Evolutionary conservation across 2,329 filamentous ascomycete species (phyloP).

Genomic region (Aureobasidium zeae): DNA sequence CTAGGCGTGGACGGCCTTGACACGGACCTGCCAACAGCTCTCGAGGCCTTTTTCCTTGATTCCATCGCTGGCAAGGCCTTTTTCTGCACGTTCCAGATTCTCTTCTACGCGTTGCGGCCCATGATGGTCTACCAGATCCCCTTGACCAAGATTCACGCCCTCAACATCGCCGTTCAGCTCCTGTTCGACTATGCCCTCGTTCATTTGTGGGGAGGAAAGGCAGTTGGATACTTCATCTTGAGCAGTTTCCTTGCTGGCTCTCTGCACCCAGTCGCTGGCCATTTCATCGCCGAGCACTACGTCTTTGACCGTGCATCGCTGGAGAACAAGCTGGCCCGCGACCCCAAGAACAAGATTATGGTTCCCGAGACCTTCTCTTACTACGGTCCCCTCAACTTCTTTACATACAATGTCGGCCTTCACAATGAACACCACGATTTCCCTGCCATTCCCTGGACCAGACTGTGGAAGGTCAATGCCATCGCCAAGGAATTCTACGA

Average conservation of each 20-base stretch:
- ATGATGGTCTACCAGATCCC: constrained; percentile 90
- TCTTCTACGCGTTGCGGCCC: constrained; percentile 94
- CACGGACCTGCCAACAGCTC: constrained; percentile 83
- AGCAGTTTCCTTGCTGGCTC: constrained; percentile 90
- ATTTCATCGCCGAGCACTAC: constrained; percentile 95
- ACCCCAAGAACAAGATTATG: constrained; percentile 35
- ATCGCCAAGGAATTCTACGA: constrained; percentile 89
- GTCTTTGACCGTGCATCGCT: constrained; percentile 43
- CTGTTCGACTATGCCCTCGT: constrained; percentile 66
- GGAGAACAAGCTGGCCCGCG: constrained; percentile 33
- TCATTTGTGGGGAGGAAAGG: constrained; percentile 49
- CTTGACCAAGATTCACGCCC: constrained; percentile 71
- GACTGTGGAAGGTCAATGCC: constrained; percentile 63
- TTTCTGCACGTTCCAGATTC: constrained; percentile 98
- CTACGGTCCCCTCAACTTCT: constrained; percentile 82
- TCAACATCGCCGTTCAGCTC: constrained; percentile 72
- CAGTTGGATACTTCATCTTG: constrained; percentile 73
- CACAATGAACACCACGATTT: constrained; percentile 99
- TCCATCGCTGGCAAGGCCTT: constrained; percentile 94
- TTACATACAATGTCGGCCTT: constrained; percentile 94
- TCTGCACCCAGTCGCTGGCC: constrained; percentile 86
- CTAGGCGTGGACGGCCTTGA: constrained; percentile 93
- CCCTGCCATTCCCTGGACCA: constrained; percentile 90
- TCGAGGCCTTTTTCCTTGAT: constrained; percentile 89
- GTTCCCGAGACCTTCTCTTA: constrained; percentile 93